Evolutionary conservation across 108 stramenopile genomes (phyloP), one percentile per base, ranked within the genome.

Genomic region (Nitzschia sp.): DNA sequence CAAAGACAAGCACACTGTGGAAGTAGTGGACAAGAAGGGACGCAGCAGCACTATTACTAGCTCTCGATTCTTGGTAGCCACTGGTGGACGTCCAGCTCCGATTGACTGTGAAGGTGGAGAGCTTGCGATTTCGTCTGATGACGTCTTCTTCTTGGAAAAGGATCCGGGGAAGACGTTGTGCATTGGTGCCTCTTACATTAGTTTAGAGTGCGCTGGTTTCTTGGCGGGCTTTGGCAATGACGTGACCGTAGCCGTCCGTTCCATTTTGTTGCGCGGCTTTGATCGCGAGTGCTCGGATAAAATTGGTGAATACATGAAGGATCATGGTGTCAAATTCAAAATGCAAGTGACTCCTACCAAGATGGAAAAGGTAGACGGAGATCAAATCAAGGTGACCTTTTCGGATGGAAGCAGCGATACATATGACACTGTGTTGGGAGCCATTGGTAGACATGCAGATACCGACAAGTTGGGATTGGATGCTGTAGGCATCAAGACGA

Each of bases 171-270:
- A 94, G 76, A 96, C 96, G 4, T 76, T 97, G 45, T 96, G 98
- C 58, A 92, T 99, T 30, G 99, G 99, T 15, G 99, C 96, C 3
- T 94, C 94, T 31, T 99, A 99, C 85, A 96, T 99, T 70, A 85
- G 91, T 35, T 83, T 99, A 38, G 99, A 99, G 82, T 98, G 97
- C 74, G 99, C 98, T 33, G 98, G 99, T 23, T 98, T 99, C 72
- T 76, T 98, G 34, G 82, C 86, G 5, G 97, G 96, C 21, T 70
- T 98, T 30, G 96, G 97, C 5, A 77, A 86, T 56, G 94, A 96
- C 75, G 92, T 94, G 1, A 97, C 97, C 15, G 92, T 97, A 33
- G 95, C 98, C 23, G 97, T 98, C 3, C 92, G 99, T 18, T 94
- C 92, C 56, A 97, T 98, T 47, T 80, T 98, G 21, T 76, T 99